Conservation (phyloP, 306 rosid species). For the Glycine soja region DNA sequence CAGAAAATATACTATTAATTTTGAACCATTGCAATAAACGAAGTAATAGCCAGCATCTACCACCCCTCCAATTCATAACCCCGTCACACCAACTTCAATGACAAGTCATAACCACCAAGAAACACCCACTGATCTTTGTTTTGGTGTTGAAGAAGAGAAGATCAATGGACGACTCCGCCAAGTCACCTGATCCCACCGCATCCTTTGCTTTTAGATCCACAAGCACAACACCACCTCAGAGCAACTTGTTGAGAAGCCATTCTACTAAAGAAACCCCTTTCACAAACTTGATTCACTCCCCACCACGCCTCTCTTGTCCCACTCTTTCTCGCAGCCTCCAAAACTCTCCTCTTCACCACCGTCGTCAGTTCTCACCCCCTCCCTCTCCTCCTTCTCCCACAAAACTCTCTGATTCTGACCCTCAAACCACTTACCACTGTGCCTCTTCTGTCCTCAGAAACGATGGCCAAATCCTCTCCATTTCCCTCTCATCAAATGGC, state of each 20-base stretch:
- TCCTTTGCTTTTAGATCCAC: conserved; percentile 60
- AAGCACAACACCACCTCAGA: conserved; percentile 8
- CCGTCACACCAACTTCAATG: conserved; percentile 42
- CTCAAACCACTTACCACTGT: conserved; percentile 69
- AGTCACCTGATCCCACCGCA: conserved; percentile 64
- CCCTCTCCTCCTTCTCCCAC: conserved; percentile 37
- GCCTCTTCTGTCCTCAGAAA: conserved; percentile 85
- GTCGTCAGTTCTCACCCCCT: neutral
- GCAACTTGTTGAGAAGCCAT: conserved; percentile 62
- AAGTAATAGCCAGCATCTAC: conserved; percentile 48
- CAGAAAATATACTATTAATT: neutral
- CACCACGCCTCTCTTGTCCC: conserved; percentile 64
- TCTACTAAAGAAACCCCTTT: conserved; percentile 73
- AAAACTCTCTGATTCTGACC: conserved; percentile 54
- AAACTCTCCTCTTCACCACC: conserved; percentile 64
- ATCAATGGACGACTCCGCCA: conserved; percentile 53
- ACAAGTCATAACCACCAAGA: conserved; percentile 9
- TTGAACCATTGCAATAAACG: conserved; percentile 28
- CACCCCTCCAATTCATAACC: conserved; percentile 1
- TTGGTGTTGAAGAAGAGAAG: conserved; percentile 20
- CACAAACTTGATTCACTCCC: conserved; percentile 59
- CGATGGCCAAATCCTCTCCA: conserved; percentile 81
- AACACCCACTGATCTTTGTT: neutral
- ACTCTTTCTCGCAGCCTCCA: conserved; percentile 69
- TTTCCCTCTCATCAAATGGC: conserved; percentile 69